phyloP scores from a whole-genome alignment of 1,284 basidiomycete species.

The Rhodotorula sp. region DNA sequence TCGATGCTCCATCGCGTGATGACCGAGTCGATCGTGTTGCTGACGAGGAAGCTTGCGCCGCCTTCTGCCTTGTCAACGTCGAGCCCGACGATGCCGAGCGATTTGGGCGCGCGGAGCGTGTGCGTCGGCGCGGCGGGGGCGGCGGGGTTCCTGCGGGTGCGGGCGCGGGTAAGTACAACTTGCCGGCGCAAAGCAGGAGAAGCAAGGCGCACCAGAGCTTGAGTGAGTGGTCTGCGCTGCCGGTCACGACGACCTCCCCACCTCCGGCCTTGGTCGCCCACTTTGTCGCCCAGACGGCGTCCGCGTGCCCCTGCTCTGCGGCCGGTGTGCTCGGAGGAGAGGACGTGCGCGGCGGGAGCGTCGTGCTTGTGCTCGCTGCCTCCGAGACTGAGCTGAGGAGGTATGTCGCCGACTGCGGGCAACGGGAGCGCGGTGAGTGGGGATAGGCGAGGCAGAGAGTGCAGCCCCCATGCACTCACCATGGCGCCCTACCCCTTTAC shows the following conservation, averaged over 20 bases:
- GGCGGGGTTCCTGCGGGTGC: conserved; percentile 21
- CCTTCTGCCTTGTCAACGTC: conserved; percentile 32
- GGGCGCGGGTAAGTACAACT: neutral
- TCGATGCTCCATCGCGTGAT: conserved; percentile 36
- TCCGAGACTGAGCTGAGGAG: conserved; percentile 22
- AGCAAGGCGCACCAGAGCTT: conserved; percentile 29
- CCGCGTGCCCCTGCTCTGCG: conserved; percentile 28
- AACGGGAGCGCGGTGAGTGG: neutral
- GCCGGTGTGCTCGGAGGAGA: neutral
- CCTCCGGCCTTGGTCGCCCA: conserved; percentile 18
- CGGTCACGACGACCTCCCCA: conserved; percentile 32
- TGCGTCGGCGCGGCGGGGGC: conserved; percentile 8
- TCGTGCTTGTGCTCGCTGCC: neutral
- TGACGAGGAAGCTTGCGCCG: conserved; percentile 33
- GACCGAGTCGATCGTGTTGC: conserved; percentile 41
- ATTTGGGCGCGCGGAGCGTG: conserved; percentile 29
- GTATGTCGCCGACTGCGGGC: conserved; percentile 33
- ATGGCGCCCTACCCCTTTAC: neutral
- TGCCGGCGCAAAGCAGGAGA: too few species aligned
- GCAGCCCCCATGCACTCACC: neutral
- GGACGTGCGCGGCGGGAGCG: neutral
- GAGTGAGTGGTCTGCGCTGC: conserved; percentile 32
- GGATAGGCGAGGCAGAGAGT: neutral
- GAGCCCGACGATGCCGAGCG: conserved; percentile 40
- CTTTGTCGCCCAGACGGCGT: conserved; percentile 34